Evolutionary conservation across 2,329 filamentous ascomycete genomes (phyloP), one percentile per base, ranked within the genome.

Genomic region (Talaromyces verruculosus): DNA sequence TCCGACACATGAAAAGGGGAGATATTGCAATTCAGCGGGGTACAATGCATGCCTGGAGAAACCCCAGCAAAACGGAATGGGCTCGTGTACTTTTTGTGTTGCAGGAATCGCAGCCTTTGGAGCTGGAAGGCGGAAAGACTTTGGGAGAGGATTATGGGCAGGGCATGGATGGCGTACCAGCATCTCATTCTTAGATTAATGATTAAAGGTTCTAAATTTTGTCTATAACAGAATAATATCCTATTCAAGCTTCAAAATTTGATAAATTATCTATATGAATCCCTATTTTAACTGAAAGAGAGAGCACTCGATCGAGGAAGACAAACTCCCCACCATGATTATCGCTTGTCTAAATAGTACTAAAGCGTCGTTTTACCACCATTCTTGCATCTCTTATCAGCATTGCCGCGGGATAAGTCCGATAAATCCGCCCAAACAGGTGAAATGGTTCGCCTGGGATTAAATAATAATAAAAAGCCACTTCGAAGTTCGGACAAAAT

Each of bases 21-120:
- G 85, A 87, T 70, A 75, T 86, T n/a, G 81, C 81, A 10, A 81
- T 87, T 22, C 84, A 87, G 74, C 76, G 85, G 47, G 84, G 80
- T 0, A 86, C 84, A 2, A 84, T 82, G 76, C 85, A 87, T 72
- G 80, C 80, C 30, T 86, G 84, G 84, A 73, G 77, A 59, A 86
- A 87, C 66, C 72, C 76, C 17, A 83, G 79, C 67, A 68, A 74
- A 57, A 82, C 79, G 15, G 79, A 81, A 59, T 84, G 83, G 83
- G 76, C 81, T 17, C 73, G 83, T 15, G 79, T 84, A 74, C 74
- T 73, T 74, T 83, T 73, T 28, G 55, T 67, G 1, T 47, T 67
- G 55, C 65, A 64, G 28, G 61, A 64, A 39, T 55, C 53, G 10
- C 61, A 67, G 39, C 53, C 49, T 22, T 39, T 64, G 19, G 25